Evolutionary conservation across 2,329 filamentous ascomycete species (phyloP), one percentile per base, ranked within the genome.

Genomic region (Trichoderma oligosporum): DNA sequence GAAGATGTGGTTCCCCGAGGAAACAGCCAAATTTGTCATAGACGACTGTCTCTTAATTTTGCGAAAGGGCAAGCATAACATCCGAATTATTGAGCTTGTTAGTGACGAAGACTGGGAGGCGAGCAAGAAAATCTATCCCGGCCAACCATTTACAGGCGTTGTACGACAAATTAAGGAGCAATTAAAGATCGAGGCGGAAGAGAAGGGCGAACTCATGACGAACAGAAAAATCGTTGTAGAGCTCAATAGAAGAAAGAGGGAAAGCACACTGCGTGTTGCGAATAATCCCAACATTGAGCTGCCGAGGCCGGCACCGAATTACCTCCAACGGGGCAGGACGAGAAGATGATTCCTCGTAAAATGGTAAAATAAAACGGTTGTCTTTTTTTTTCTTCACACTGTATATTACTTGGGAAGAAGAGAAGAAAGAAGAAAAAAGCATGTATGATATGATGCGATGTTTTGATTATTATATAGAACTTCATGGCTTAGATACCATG

Each of bases 41-140:
- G 81, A 85, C 60, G 81, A 69, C 57, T 76, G 78, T 61, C 63
- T 86, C 45, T 72, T 87, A 61, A 78, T 87, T 63, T 72, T 87
- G 53, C 81, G 84, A 61, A 82, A 79, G 66, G 83, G 83, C 62
- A 86, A 85, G 73, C 79, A 84, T 70, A 83, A 85, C 61, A 70
- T 87, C 44, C 80, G 82, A 44, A 77, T 86, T 61, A 75, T 87
- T 51, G 75, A 85, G 69, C 74, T 87, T 60, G 73, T 87, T 27
- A 73, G 71, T 60, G 81, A 87, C 65, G 73, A 81, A 45, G 78
- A 78, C 59, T 85, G 80, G 76, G 64, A 70, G 39, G 65, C 62
- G 4, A 77, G 74, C 56, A 82, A 82, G 25, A 57, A 73, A 60
- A 71, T 70, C 16, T 85, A 85, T 67, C 76, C 79, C 1, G 82